Base-by-base conservation (phyloP, 163 green algal genomes). In the Volvox carteri region DNA sequence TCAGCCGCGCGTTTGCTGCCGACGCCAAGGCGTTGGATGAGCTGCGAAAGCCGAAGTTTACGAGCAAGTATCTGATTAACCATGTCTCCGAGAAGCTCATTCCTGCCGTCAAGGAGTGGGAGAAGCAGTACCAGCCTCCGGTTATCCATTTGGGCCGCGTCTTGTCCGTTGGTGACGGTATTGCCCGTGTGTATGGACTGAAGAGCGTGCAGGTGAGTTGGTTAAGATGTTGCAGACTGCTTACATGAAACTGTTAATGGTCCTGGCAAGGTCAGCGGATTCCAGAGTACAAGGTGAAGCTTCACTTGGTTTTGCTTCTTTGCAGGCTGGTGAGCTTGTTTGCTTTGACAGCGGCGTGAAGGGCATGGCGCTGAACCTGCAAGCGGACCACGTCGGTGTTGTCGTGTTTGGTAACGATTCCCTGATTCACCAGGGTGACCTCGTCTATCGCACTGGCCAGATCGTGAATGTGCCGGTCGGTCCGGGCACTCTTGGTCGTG, bases 281-380 rank as follows among this genome's bases (percentile, higher is more conserved):
- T n/a, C n/a, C n/a, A n/a, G n/a, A n/a, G n/a, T n/a, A n/a, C n/a
- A n/a, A n/a, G n/a, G n/a, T n/a, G n/a, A n/a, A n/a, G n/a, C n/a
- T n/a, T n/a, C n/a, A n/a, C n/a, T n/a, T n/a, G n/a, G n/a, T n/a
- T n/a, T n/a, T n/a, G n/a, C 30, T 76, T n/a, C 25, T 56, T 89
- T 95, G 81, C 94, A 97, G 94, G 96, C 97, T 23, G 97, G 97
- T 76, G 97, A 99, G 93, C 96, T 99, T 93, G 95, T 99, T 41
- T 97, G 97, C 93, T 99, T 99, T 85, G 93, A 94, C 79, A 94
- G 90, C 87, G 96, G 96, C 75, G 94, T 98, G 48, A 96, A 97
- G 93, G 96, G 97, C 86, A 99, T 99, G 95, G 97, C 97, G 42
- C 92, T 99, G 75, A 99, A 99, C 91, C 85, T 99, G 88, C 96